Conservation (phyloP, 148 eudicot genomes). For the Silene uniflora region DNA sequence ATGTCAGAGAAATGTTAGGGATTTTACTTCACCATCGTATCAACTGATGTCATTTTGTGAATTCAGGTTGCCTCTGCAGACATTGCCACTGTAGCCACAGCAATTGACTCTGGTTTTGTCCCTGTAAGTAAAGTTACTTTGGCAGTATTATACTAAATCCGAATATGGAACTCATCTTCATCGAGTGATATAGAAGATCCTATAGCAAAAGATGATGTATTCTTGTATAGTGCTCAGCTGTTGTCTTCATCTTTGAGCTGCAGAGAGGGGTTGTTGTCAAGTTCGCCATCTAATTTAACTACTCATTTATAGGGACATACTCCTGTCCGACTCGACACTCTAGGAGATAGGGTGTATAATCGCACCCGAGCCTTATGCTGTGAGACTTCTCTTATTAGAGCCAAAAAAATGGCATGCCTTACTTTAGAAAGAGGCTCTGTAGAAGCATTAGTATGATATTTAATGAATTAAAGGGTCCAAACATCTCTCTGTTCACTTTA, state of each 20-base stretch:
- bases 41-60: neutral
- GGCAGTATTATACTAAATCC: neutral
- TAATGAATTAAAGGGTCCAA: neutral
- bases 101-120: slow-evolving; percentile 76
- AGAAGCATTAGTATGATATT: neutral
- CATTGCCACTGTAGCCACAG: slow-evolving; percentile 48
- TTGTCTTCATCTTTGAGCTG: neutral
- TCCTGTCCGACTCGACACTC: neutral
- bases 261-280: neutral
- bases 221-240: neutral
- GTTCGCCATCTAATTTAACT: neutral
- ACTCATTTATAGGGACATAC: neutral
- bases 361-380: neutral
- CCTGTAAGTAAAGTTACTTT: slow-evolving; percentile 54
- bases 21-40: neutral
- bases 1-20: slow-evolving; percentile 54
- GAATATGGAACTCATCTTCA: neutral
- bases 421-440: neutral
- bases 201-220: neutral
- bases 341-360: neutral
- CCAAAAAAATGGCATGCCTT: neutral
- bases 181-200: neutral
- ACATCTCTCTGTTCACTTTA: neutral
- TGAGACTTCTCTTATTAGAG: neutral
- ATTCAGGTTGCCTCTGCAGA: slow-evolving; percentile 74